Base-by-base conservation (phyloP, 345 rosid species). In the Orychophragmus violaceus region DNA sequence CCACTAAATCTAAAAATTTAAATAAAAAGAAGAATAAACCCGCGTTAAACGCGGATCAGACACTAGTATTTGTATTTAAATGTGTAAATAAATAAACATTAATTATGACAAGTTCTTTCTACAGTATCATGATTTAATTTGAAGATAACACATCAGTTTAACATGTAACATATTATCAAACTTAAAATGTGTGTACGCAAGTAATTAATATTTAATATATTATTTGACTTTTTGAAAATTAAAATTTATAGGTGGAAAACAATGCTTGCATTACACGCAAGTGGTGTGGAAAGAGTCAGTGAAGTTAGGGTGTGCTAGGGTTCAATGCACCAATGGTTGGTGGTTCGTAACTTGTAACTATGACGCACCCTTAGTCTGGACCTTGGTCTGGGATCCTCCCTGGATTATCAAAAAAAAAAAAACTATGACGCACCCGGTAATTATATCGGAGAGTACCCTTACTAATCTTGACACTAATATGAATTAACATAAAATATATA, bases 211-310 rank as follows among this genome's bases (percentile, higher is more conserved):
- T n/a, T n/a, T n/a, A n/a, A n/a, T 17, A 19, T 46, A 17, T 42
- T 41, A 41, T 39, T 16, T 55, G 24, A 67, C 5, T 9, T 32
- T 8, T 32, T 44, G 35, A 4, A 30, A 52, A 35, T 6, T 18
- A 5, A 27, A 48, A 37, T 3, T n/a, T 8, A 57, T 33, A 72
- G 64, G 71, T 9, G 82, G 79, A 5, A 6, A 75, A 29, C 57
- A 53, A 33, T 88, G 95, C 71, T 73, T 76, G 62, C 95, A 82
- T 72, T 88, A 88, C 67, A 88, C 95, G 7, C 95, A 85, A 69
- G 86, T 86, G 51, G 91, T 88, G 58, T 86, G 95, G 89, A 69
- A 78, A 13, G 13, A 77, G 13, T 81, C 89, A 4, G 71, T 72
- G 55, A 79, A 69, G 5, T 2, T 88, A 1, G 91, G 95, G 0